Base-by-base conservation (phyloP, 2,329 filamentous ascomycete genomes). In the Domatiomyces catenatus region DNA sequence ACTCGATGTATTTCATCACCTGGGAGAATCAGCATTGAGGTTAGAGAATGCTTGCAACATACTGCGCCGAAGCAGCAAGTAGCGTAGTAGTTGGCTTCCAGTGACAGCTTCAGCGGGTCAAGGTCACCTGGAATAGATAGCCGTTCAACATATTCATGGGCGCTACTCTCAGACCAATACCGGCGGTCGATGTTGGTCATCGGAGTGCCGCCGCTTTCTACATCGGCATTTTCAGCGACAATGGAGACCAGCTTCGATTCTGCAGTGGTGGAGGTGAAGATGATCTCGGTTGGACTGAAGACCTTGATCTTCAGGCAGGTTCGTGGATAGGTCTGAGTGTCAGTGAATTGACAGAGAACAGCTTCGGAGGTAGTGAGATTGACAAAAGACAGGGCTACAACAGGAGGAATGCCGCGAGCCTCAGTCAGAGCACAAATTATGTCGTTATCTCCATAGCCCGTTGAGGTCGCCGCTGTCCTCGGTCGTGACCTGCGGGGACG, bases 351-450 rank as follows among this genome's bases (percentile, higher is more conserved):
- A 62, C 86, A 93, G 42, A 96, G 74, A 24, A 88, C 79, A 15
- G 80, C 85, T 66, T 94, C 87, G 42, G 84, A 85, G 2, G 86
- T 89, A 43, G 86, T 82, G 2, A 93, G 73, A 61, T 96, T 93
- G 62, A 95, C 73, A 61, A 95, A 89, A 2, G 87, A 86, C 42
- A 94, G 72, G 0, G 90, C 89, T 1, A 96, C 82, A 0, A 81
- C 84, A 0, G 88, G 87, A 19, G 85, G 82, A 3, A 94, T 77
- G 4, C 87, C 87, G n/a, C 89, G 83, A 44, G 86, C 87, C 64
- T 95, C 88, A 59, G 80, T 86, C 47, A 95, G 68, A 3, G 90
- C 89, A 65, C 90, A 96, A n/a, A 95, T 72, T 49, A 94, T 79
- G 54, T 84, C 79, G 59, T 90, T 82, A 20, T 71, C 69, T 54